Conservation (phyloP, 192 early-diverging fungal species). For the Backusella liffmaniae region DNA sequence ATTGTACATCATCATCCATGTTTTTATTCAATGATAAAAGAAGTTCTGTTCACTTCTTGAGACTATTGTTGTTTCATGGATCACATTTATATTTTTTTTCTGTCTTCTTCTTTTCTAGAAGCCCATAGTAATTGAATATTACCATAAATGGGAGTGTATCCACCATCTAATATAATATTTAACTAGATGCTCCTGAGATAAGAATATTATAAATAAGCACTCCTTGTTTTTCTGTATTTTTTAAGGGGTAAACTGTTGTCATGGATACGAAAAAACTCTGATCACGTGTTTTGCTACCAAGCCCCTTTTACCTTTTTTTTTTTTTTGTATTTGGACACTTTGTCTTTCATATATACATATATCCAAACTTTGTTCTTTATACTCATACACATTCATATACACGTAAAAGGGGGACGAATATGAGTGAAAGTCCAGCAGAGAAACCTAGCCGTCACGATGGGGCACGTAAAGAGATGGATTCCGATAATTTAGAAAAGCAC, state of each 20-base stretch:
- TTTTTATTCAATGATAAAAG: too few relatives aligned
- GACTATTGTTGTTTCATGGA: too few relatives aligned
- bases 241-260: too few relatives aligned
- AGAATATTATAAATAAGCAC: background rate
- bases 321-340: background rate
- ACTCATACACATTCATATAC: background rate
- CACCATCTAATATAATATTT: too few relatives aligned
- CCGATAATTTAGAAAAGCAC: slow-evolving; percentile 40
- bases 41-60: too few relatives aligned
- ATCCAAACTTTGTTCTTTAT: too few relatives aligned
- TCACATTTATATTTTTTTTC: too few relatives aligned
- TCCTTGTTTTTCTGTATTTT: background rate
- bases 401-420: background rate
- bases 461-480: slow-evolving; percentile 27
- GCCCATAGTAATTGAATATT: background rate
- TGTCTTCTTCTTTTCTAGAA: background rate
- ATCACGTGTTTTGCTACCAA: background rate
- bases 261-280: background rate
- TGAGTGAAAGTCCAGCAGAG: background rate
- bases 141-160: background rate
- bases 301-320: background rate
- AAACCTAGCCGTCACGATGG: slow-evolving; percentile 9
- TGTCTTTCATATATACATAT: background rate
- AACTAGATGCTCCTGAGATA: background rate
- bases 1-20: too few relatives aligned